Percentiles rank a stretch among this genome's conserved stretches.
Conservation (phyloP, 345 rosid genomes). For the Euphorbia peplus region DNA sequence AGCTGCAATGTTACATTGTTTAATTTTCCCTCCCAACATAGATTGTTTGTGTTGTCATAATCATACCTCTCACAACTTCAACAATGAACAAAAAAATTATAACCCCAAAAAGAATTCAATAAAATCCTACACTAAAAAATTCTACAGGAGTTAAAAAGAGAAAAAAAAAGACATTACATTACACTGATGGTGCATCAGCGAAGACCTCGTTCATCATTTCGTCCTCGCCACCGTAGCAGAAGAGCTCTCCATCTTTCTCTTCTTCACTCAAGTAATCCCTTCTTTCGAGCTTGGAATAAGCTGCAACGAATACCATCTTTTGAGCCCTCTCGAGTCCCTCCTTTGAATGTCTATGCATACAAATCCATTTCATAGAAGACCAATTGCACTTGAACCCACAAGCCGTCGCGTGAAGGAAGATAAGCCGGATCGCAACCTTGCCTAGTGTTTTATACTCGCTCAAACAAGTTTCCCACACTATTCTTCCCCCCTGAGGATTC, state of each 20-base stretch:
- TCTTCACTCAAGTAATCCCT: slow-evolving; percentile 46
- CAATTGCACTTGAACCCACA: slow-evolving; percentile 47
- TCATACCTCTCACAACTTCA: slow-evolving; percentile 24
- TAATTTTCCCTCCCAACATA: slow-evolving; percentile 17
- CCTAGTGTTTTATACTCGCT: slow-evolving; percentile 52
- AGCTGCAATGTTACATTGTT: slow-evolving; percentile 24
- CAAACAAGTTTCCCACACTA: slow-evolving; percentile 64
- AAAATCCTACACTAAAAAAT: slow-evolving; percentile 33
- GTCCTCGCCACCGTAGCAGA: slow-evolving; percentile 37
- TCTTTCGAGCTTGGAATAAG: slow-evolving; percentile 50
- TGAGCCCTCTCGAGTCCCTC: slow-evolving; percentile 47
- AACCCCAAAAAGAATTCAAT: slow-evolving; percentile 29
- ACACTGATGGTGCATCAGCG: slow-evolving; percentile 41
- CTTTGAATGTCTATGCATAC: slow-evolving; percentile 37
- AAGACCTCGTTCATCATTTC: slow-evolving; percentile 46
- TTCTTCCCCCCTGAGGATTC: slow-evolving; percentile 55
- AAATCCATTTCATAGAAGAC: slow-evolving; percentile 43
- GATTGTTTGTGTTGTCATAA: slow-evolving; percentile 17
- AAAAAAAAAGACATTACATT: no score
- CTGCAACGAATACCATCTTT: slow-evolving; percentile 54
- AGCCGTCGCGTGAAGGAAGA: slow-evolving; percentile 54
- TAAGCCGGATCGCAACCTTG: slow-evolving; percentile 50
- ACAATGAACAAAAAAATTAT: slow-evolving; percentile 20
- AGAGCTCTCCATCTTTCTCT: slow-evolving; percentile 48
- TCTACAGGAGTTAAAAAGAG: slow-evolving; percentile 34